A percentile compares a stretch with the other conserved stretches of the same genome.
Evolutionary conservation across 2,329 filamentous ascomycete genomes (phyloP).

Genomic region (Pseudocercospora ulei): DNA sequence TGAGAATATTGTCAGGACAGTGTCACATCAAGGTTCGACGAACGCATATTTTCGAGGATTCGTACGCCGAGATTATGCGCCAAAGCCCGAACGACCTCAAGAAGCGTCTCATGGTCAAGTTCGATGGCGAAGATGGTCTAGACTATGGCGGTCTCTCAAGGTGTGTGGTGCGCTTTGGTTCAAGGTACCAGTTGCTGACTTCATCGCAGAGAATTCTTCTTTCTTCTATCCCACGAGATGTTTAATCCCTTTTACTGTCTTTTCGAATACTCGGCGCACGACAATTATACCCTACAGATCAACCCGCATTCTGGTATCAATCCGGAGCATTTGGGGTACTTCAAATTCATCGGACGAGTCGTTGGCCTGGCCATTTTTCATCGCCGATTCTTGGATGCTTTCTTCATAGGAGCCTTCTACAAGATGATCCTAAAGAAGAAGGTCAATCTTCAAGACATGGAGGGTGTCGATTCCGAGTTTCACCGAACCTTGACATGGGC

Average conservation of each 20-base stretch:
- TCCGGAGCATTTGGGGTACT: slow-evolving; percentile 97
- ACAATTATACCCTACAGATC: slow-evolving; percentile 99
- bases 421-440: slow-evolving; percentile 98
- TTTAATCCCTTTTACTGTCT: slow-evolving; percentile 99
- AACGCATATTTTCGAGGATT: slow-evolving; percentile 97
- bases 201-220: slow-evolving; percentile 79
- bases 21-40: slow-evolving; percentile 96
- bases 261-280: slow-evolving; percentile 98
- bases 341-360: slow-evolving; percentile 97
- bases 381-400: slow-evolving; percentile 90
- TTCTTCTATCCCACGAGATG: slow-evolving; percentile 98
- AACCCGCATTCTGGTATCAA: slow-evolving; percentile 99
- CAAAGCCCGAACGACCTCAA: slow-evolving; percentile 93
- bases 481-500: slow-evolving; percentile 96
- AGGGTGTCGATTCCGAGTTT: slow-evolving; percentile 96
- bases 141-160: slow-evolving; percentile 94
- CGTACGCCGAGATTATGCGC: slow-evolving; percentile 94
- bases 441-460: slow-evolving; percentile 88
- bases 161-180: slow-evolving; percentile 36
- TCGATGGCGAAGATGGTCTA: slow-evolving; percentile 93
- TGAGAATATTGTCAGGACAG: slow-evolving; percentile 89
- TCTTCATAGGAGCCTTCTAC: slow-evolving; percentile 98
- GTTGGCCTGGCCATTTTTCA: slow-evolving; percentile 98
- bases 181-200: slow-evolving; percentile 26
- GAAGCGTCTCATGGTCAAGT: slow-evolving; percentile 99